phyloP scores from a whole-genome alignment of 1,139 yeast species.

The Tardiomyces depauwii region DNA sequence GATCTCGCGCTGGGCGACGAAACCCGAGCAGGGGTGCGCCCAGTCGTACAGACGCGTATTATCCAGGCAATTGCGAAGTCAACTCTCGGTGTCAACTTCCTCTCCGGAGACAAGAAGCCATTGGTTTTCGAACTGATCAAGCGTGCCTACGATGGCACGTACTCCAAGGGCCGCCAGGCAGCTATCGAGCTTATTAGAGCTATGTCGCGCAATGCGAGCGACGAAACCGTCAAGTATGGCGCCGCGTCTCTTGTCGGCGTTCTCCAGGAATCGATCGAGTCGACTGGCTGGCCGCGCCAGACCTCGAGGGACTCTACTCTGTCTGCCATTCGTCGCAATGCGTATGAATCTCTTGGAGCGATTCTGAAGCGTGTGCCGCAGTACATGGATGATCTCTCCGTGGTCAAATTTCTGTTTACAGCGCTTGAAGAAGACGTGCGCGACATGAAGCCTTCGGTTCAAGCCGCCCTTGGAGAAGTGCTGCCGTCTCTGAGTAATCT shows the following conservation, averaged over 20 bases:
- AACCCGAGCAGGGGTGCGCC: slow-evolving; percentile 40
- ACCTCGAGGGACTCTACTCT: slow-evolving; percentile 19
- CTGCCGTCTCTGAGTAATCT: slow-evolving; percentile 38
- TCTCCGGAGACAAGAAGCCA: not conserved
- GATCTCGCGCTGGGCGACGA: slow-evolving; percentile 32
- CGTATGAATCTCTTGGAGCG: slow-evolving; percentile 70
- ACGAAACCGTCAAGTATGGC: slow-evolving; percentile 9
- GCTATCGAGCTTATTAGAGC: slow-evolving; percentile 55
- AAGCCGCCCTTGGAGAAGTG: slow-evolving; percentile 57
- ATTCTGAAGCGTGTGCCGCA: slow-evolving; percentile 41
- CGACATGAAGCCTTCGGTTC: slow-evolving; percentile 58
- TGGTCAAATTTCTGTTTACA: slow-evolving; percentile 56
- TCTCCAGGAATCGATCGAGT: slow-evolving; percentile 18
- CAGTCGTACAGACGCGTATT: slow-evolving; percentile 48
- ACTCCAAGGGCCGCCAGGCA: slow-evolving; percentile 33
- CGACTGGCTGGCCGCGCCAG: slow-evolving; percentile 26
- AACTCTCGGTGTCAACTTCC: not conserved
- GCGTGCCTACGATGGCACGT: not conserved
- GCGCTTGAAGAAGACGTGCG: slow-evolving; percentile 56
- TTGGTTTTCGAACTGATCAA: not conserved
- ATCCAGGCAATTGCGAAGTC: slow-evolving; percentile 36
- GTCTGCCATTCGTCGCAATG: slow-evolving; percentile 42
- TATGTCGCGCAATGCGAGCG: slow-evolving; percentile 25
- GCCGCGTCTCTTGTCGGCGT: slow-evolving; percentile 6
- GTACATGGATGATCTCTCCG: slow-evolving; percentile 32